Evolutionary conservation across 345 rosid genomes (phyloP), one percentile per base, ranked within the genome.

Genomic region (Eucalyptus polybractea): DNA sequence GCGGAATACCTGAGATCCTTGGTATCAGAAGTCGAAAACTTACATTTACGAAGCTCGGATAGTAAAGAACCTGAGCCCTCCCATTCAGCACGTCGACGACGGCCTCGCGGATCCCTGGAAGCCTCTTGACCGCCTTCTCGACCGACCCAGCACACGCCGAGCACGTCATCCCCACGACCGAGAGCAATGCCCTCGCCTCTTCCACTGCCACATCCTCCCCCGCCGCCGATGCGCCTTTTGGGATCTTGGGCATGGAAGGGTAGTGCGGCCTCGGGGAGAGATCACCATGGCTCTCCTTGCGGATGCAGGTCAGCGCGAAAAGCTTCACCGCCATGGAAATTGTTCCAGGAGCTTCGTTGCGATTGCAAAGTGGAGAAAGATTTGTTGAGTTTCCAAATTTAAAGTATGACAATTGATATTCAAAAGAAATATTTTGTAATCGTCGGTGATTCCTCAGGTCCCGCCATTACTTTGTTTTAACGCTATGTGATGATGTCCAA

Each of bases 81-180:
- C 94, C 92, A 50, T 95, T 96, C 87, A 97, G 56, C 37, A 96
- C 96, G 89, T 97, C 99, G 29, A 97, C 95, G 13, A 91, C 93
- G 29, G 98, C 98, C 72, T 97, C 97, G 15, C 91, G 92, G 13
- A 96, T 95, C 11, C 99, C 99, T 0, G 97, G 94, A n/a, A 97
- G 96, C 88, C 99, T 92, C 88, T 97, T 97, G 90, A 97, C 88
- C 42, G 97, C 98, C 90, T 97, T 97, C 93, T 97, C 99, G 49
- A 96, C 95, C 45, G 99, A 97, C 40, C 97, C 99, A 12, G 99
- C 98, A 81, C 99, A 97, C 50, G 99, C 99, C 6, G 99, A 93
- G 89, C 97, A 96, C 2, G 96, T 94, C 99, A 97, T 95, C 86
- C 99, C 99, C 8, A 86, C n/a, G 7, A 97, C 99, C 8, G 94